A percentile compares a stretch with the other conserved stretches of the same genome.
Conservation (phyloP, 1,284 basidiomycete species). For the Rhodotorula mucilaginosa region DNA sequence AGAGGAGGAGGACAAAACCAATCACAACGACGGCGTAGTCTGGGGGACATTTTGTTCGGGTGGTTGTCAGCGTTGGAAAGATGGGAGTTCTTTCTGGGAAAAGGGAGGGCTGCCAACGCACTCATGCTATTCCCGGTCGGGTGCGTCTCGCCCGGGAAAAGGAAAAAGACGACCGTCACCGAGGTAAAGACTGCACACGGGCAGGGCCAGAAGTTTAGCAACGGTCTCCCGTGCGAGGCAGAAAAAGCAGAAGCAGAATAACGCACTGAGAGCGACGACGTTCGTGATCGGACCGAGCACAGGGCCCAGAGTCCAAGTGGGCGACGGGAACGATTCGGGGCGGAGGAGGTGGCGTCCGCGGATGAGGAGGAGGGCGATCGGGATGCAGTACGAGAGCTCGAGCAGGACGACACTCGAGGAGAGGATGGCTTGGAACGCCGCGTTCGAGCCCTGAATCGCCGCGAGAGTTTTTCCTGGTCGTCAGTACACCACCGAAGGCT, state of each 20-base stretch:
- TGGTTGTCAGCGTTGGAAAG: not conserved
- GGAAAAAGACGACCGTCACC: conserved; percentile 54
- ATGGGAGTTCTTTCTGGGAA: not conserved
- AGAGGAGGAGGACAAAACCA: conserved; percentile 43
- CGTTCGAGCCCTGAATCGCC: not conserved
- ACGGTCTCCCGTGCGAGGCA: not conserved
- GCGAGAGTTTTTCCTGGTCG: no score
- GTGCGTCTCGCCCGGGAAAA: conserved; percentile 52
- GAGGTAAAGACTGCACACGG: conserved; percentile 45
- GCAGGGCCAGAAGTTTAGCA: not conserved
- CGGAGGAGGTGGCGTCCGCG: conserved; percentile 51
- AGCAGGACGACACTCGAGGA: conserved; percentile 50
- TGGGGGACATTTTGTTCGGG: not conserved
- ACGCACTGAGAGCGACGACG: conserved; percentile 46
- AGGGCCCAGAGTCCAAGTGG: conserved; percentile 45
- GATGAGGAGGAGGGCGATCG: conserved; percentile 47
- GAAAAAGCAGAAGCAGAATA: not conserved
- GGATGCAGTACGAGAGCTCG: conserved; percentile 50
- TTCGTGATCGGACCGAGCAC: conserved; percentile 49
- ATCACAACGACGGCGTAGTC: conserved; percentile 39
- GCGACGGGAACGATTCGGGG: conserved; percentile 44
- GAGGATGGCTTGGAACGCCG: conserved; percentile 12
- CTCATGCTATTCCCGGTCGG: conserved; percentile 3
- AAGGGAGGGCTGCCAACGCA: not conserved
- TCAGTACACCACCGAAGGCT: not conserved